phyloP scores from a whole-genome alignment of 305 asterid genomes.

The Plantago coronopus region DNA sequence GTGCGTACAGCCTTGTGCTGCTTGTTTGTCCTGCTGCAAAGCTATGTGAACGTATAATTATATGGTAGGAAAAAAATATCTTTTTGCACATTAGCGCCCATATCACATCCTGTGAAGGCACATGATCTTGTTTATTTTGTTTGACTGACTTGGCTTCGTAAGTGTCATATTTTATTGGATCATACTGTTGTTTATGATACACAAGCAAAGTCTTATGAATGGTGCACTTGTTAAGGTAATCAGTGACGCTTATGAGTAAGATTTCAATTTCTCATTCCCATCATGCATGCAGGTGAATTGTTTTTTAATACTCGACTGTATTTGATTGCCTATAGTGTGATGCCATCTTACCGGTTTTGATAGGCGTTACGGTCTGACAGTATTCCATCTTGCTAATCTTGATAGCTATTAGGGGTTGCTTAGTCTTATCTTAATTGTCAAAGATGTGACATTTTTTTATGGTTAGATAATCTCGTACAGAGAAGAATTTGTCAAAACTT shows the following conservation, averaged over 20 bases:
- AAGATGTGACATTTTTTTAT: neutral
- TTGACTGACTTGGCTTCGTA: conserved; percentile 30
- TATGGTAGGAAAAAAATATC: conserved; percentile 19
- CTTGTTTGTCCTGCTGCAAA: conserved; percentile 25
- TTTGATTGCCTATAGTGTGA: neutral
- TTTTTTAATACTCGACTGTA: conserved; percentile 1
- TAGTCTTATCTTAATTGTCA: conserved; percentile 11
- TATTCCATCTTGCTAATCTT: neutral
- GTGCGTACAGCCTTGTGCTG: conserved; percentile 5
- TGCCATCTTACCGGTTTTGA: neutral
- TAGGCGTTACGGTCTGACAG: neutral
- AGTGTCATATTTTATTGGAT: conserved; percentile 9
- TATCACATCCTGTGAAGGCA: conserved; percentile 30
- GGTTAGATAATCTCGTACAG: too few relatives aligned
- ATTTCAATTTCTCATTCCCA: neutral
- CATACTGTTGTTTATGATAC: too few relatives aligned
- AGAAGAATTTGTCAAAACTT: too few relatives aligned
- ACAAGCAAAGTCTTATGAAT: neutral
- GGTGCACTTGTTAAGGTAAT: neutral
- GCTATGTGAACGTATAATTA: conserved; percentile 25
- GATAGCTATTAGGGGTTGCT: conserved; percentile 12
- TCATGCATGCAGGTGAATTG: conserved; percentile 1
- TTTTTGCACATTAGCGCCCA: conserved; percentile 30
- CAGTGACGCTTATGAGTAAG: neutral
- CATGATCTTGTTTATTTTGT: conserved; percentile 17